A percentile compares a stretch with the other conserved stretches of the same genome.
phyloP scores from a whole-genome alignment of 2,329 filamentous ascomycete species.

The Pseudogymnoascus sp. region DNA sequence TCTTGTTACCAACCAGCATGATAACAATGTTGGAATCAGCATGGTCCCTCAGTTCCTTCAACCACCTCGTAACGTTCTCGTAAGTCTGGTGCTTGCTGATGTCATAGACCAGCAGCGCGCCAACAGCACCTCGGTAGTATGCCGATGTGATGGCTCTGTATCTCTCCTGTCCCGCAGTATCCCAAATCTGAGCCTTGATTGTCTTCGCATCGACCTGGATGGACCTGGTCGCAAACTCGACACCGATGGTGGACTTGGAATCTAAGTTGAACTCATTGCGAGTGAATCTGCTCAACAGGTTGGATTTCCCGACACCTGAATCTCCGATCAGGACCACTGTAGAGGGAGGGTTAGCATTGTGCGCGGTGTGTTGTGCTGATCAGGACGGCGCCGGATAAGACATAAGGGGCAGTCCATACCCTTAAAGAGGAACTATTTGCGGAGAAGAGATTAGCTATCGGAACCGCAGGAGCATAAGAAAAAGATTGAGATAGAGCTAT shows the following conservation, averaged over 20 bases:
- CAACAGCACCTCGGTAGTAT: conserved; percentile 97
- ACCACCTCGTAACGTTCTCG: conserved; percentile 97
- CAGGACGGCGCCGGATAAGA: conserved; percentile 10
- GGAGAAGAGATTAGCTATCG: conserved; percentile 30
- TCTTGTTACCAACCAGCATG: conserved; percentile 99
- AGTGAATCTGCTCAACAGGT: conserved; percentile 98
- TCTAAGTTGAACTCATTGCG: conserved; percentile 99
- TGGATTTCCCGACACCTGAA: conserved; percentile 99
- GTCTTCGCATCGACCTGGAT: conserved; percentile 99
- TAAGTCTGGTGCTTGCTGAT: conserved; percentile 99
- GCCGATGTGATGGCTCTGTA: conserved; percentile 99
- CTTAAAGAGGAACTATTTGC: conserved; percentile 92
- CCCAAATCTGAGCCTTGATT: conserved; percentile 99
- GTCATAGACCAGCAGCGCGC: conserved; percentile 96
- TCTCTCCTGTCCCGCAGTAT: conserved; percentile 96
- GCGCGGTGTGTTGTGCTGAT: conserved; percentile 14
- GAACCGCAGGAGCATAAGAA: conserved; percentile 30
- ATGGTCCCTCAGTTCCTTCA: conserved; percentile 97
- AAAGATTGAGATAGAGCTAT: neutral
- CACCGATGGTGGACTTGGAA: conserved; percentile 98
- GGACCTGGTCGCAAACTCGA: conserved; percentile 96
- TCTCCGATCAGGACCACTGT: conserved; percentile 97
- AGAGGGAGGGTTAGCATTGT: conserved; percentile 27
- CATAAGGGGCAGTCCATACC: conserved; percentile 29
- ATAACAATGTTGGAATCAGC: conserved; percentile 99